Conservation (phyloP, 345 rosid genomes). For the Ceriops decandra region DNA sequence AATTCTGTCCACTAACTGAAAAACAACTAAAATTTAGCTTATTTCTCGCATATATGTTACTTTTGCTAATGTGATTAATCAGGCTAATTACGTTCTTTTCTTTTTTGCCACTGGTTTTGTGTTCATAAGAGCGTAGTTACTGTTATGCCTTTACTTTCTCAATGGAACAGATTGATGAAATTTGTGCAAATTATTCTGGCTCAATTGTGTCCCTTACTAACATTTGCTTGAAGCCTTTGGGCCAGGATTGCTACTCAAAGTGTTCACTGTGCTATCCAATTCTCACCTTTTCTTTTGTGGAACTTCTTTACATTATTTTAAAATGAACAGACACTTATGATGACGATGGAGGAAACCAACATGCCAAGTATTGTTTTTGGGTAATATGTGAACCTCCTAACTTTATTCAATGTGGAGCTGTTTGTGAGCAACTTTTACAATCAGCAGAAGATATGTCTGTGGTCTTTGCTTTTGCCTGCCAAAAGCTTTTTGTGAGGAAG, state of each 20-base stretch:
- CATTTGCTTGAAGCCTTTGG: slow-evolving; percentile 25
- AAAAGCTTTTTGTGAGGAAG: no score
- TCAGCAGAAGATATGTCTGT: no score
- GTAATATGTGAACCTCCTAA: slow-evolving; percentile 8
- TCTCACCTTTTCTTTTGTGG: slow-evolving; percentile 2
- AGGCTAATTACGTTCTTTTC: background rate
- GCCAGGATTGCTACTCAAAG: slow-evolving; percentile 26
- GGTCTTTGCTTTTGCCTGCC: no score
- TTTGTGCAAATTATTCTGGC: slow-evolving; percentile 23
- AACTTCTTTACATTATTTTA: slow-evolving; percentile 19
- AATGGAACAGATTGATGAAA: slow-evolving; percentile 16
- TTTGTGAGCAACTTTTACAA: background rate
- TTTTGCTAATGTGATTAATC: background rate
- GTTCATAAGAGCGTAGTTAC: background rate
- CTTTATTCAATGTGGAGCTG: background rate
- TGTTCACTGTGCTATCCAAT: slow-evolving; percentile 12
- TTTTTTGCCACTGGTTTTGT: background rate
- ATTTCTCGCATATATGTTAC: background rate
- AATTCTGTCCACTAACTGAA: background rate
- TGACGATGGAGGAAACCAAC: slow-evolving; percentile 23
- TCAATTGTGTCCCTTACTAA: slow-evolving; percentile 20
- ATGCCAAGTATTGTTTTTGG: slow-evolving; percentile 21
- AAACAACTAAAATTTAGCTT: background rate
- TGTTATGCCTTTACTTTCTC: background rate
- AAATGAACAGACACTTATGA: slow-evolving; percentile 24